Evolutionary conservation across 257 asterid genomes (phyloP).

Genomic region (Solanum bukasovii): DNA sequence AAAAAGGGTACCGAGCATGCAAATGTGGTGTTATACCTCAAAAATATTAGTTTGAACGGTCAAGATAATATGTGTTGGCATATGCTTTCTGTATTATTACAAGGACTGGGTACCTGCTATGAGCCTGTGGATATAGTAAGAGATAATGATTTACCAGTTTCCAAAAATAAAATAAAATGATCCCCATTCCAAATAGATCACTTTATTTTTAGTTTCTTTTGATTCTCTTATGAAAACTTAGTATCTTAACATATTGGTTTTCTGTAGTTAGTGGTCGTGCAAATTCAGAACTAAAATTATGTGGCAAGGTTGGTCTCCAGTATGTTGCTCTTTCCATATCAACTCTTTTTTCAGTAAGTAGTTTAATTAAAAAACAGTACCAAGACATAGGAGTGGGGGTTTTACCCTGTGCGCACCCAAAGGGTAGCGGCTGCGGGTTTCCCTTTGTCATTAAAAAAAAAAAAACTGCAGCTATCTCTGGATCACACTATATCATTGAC

Average conservation of each 20-base stretch:
- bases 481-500: background rate
- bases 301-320: background rate
- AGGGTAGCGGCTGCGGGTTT: background rate
- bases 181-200: background rate
- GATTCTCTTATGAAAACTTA: background rate
- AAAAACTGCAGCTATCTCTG: background rate
- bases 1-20: background rate
- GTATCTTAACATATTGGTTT: background rate
- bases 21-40: background rate
- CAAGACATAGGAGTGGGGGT: background rate
- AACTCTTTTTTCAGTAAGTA: background rate
- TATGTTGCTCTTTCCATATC: background rate
- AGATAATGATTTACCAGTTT: background rate
- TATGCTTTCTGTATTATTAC: background rate
- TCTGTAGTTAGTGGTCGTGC: background rate
- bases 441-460: background rate
- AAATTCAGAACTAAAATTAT: background rate
- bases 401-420: background rate
- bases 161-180: background rate
- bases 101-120: background rate
- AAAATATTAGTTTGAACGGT: background rate
- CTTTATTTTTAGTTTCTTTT: background rate
- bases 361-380: background rate
- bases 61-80: background rate
- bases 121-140: background rate